These are phyloP conservation scores for Candida easanensis DNA, from an alignment of 805 yeast species.

Conservation along the genomic window DNA sequence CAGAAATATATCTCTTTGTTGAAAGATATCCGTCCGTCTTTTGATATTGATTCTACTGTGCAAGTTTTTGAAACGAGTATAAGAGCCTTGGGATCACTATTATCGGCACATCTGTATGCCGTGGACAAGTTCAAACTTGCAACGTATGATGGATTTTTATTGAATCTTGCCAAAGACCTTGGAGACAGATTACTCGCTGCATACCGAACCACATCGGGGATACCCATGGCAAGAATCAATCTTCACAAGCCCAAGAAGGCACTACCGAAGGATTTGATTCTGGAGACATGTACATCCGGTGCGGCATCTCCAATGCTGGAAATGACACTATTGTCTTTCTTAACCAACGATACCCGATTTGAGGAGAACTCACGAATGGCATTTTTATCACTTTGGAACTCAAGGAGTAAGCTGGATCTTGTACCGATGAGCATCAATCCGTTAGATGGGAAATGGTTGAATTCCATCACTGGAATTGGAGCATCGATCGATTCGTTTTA, in stretches of 20 bases:
- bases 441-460: constrained; percentile 49
- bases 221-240: constrained; percentile 83
- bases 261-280: constrained; percentile 41
- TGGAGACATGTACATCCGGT: constrained; percentile 85
- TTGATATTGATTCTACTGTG: constrained; percentile 52
- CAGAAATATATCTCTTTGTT: constrained; percentile 39
- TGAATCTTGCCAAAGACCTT: constrained; percentile 68
- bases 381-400: constrained; percentile 67
- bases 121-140: constrained; percentile 31
- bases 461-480: constrained; percentile 73
- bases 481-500: constrained; percentile 90
- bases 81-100: constrained; percentile 75
- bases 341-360: constrained; percentile 73
- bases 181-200: constrained; percentile 73
- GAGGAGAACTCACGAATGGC: constrained; percentile 60
- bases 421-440: constrained; percentile 80
- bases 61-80: constrained; percentile 90
- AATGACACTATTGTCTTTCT: constrained; percentile 66
- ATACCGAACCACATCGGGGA: constrained; percentile 56
- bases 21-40: constrained; percentile 1
- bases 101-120: constrained; percentile 76
- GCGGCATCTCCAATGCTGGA: constrained; percentile 83
- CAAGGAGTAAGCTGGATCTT: constrained; percentile 58
- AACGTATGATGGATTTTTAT: constrained; percentile 68
- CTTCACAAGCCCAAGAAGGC: constrained; percentile 48